Evolutionary conservation across 768 basidiomycete species (phyloP), one percentile per base, ranked within the genome.

Genomic region (Phlegmacium glaucopus): DNA sequence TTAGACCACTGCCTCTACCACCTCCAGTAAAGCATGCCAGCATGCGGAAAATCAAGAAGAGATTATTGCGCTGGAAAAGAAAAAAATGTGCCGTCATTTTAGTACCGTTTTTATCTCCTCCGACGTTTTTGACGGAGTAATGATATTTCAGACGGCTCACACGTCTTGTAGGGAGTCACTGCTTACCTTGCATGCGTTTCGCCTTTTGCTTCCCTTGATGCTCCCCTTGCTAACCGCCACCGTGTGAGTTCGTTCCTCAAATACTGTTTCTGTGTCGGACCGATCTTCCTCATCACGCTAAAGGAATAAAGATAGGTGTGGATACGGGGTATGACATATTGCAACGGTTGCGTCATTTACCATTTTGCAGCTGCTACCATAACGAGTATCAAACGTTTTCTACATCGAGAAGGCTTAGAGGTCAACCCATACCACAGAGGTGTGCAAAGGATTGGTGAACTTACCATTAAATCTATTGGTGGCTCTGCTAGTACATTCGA

Each of bases 221-320:
- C 34, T 12, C 15, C 17, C 16, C 10, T n/a, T n/a, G 38, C n/a
- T 26, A 17, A 15, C 17, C 6, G 39, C 39, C 18, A n/a, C 36
- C 18, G 29, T 22, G 36, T 35, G 30, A 13, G 32, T 45, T 17
- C 44, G 42, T 28, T 46, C 52, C 37, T 57, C 55, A 28, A 57
- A 57, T 15, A 57, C 38, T n/a, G 55, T 57, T 32, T 53, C 55
- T 6, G 52, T 53, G 9, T 57, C 55, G 22, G 55, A 53, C 27
- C 46, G 51, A 25, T 57, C 55, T 15, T 57, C 50, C n/a, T 41
- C 32, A 39, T 16, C 52, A 50, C 42, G 26, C 29, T 36, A 47
- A 28, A n/a, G n/a, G 13, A 16, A 11, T 38, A 30, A 29, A 25
- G 42, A 40, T 36, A 17, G 9, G 43, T 27, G n/a, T 16, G 29